phyloP scores from a whole-genome alignment of 1,284 basidiomycete genomes.

The Leccinum pallidistipes region DNA sequence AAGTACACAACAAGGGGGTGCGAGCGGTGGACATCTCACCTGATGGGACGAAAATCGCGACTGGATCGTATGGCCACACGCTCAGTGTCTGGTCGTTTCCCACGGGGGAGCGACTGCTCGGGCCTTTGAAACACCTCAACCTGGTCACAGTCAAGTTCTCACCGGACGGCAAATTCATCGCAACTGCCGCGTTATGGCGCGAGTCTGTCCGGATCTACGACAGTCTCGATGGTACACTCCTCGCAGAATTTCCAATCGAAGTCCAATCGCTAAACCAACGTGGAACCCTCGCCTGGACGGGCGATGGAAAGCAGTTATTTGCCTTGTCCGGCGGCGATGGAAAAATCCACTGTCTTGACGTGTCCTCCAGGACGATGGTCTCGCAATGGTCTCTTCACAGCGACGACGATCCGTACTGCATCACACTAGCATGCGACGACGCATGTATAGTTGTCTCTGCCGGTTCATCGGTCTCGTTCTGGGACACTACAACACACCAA shows the following conservation, averaged over 20 bases:
- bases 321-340: too few relatives aligned
- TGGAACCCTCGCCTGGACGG: neutral
- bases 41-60: too few relatives aligned
- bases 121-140: too few relatives aligned
- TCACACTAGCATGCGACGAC: neutral
- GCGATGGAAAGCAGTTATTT: too few relatives aligned
- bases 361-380: neutral
- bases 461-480: neutral
- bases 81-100: neutral
- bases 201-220: neutral
- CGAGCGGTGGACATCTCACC: neutral
- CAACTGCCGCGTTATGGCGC: neutral
- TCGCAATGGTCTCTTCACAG: neutral
- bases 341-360: neutral
- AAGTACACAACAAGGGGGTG: neutral
- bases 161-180: neutral
- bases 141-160: neutral
- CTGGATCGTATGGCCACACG: too few relatives aligned
- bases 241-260: neutral
- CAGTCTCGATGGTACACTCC: neutral
- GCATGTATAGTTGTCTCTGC: neutral
- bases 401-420: neutral
- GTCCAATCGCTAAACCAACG: too few relatives aligned
- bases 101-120: neutral
- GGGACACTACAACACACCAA: neutral